Evolutionary conservation across 768 basidiomycete species (phyloP).

Genomic region (Glaciozyma antarctica): DNA sequence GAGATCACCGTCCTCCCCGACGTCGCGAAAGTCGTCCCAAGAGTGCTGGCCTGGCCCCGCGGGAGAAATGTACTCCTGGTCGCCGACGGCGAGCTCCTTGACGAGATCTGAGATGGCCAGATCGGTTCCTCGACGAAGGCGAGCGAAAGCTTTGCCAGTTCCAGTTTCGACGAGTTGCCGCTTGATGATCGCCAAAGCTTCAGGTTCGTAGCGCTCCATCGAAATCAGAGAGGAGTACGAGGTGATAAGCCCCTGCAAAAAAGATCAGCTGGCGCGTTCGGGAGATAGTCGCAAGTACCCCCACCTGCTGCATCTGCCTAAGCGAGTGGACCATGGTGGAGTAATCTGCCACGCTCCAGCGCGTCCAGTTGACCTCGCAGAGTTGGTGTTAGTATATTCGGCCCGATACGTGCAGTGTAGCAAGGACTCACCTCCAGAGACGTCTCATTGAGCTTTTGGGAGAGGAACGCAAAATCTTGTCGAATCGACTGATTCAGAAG

Average conservation of each 20-base stretch:
- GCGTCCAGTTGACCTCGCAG: constrained; percentile 38
- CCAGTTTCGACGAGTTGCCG: neutral
- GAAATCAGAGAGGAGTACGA: neutral
- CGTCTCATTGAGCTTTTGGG: constrained; percentile 33
- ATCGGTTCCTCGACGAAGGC: constrained; percentile 5
- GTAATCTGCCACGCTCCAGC: constrained; percentile 34
- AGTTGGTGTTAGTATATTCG: too few species aligned
- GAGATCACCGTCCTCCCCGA: constrained; percentile 1
- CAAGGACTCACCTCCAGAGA: neutral
- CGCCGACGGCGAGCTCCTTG: constrained; percentile 6
- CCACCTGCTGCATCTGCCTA: constrained; percentile 19
- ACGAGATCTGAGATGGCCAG: constrained; percentile 3
- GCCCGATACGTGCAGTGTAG: too few species aligned
- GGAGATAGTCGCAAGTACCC: too few species aligned
- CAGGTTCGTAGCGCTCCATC: constrained; percentile 13
- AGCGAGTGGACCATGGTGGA: constrained; percentile 3
- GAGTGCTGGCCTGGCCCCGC: constrained; percentile 3
- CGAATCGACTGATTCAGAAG: constrained; percentile 34
- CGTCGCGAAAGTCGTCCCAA: constrained; percentile 13
- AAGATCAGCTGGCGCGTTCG: neutral
- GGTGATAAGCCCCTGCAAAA: neutral
- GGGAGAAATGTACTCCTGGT: constrained; percentile 7
- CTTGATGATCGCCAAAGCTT: constrained; percentile 14
- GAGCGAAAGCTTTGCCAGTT: neutral
- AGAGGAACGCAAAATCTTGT: constrained; percentile 37